Base-by-base conservation (phyloP, 2,329 filamentous ascomycete genomes). In the Cyanodermella asteris region DNA sequence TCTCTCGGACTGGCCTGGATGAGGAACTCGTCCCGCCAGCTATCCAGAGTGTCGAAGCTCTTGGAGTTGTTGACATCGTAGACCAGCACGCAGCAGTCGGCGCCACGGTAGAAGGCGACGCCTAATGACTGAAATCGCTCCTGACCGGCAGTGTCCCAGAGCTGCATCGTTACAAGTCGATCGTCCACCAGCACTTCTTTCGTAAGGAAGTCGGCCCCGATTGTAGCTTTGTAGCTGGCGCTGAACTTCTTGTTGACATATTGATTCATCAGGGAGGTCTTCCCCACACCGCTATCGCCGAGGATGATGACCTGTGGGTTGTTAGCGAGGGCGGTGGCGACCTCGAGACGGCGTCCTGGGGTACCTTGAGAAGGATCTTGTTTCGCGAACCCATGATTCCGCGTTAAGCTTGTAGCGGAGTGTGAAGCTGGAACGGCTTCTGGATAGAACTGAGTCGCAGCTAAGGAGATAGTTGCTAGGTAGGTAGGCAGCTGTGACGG, bases 191-290 rank as follows among this genome's bases (percentile, higher is more conserved):
- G 61, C 20, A 97, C 87, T 58, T 97, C 87, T 50, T 91, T 90
- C 28, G 87, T 97, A 32, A 97, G 62, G 55, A 97, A 97, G 53
- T 97, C 87, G 49, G 87, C 87, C 38, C 87, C 87, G 49, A 97
- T 97, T 22, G 87, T 97, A 31, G 87, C 87, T 59, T 97, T 97
- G 70, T 97, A 97, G 59, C 82, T 93, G 38, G 82, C 84, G 50
- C 82, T 93, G 61, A 97, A 97, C 53, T 97, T 94, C 61, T 97
- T 97, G 64, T 97, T 97, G 66, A 97, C 87, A 77, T 94, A 97
- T 94, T 97, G 87, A 59, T 97, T 97, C 87, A 97, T 97, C 67
- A 97, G 71, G 55, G 81, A 93, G 33, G 87, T 97, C 66, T 97
- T 97, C 50, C 87, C 87, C 34, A 97, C 87, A 56, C 87, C 87